Evolutionary conservation across 2,329 filamentous ascomycete species (phyloP).

Genomic region (Ceratocystiopsis sp.): DNA sequence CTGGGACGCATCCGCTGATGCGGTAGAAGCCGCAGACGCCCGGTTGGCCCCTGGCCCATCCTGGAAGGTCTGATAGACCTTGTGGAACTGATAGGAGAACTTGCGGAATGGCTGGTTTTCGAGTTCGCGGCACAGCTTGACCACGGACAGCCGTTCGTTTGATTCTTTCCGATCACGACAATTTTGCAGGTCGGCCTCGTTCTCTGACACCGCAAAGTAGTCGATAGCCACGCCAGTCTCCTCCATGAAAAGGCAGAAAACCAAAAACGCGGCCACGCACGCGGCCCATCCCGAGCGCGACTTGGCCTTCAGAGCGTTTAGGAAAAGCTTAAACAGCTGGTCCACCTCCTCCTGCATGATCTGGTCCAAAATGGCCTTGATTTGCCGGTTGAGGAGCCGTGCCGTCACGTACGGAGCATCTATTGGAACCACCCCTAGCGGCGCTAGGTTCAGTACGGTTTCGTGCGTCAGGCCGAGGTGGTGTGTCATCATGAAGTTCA

Average conservation of each 20-base stretch:
- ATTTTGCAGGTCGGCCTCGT: conserved; percentile 27
- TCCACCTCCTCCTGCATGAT: conserved; percentile 33
- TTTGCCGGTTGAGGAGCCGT: conserved; percentile 36
- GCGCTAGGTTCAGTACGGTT: conserved; percentile 24
- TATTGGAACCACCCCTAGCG: conserved; percentile 26
- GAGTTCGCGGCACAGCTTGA: conserved; percentile 30
- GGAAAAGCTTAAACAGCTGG: conserved; percentile 33
- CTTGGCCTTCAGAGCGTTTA: conserved; percentile 36
- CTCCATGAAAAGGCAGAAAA: conserved; percentile 43
- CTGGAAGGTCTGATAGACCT: conserved; percentile 38
- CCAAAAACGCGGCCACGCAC: conserved; percentile 37
- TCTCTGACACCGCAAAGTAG: conserved; percentile 31
- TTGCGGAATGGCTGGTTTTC: conserved; percentile 44
- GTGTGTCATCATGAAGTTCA: conserved; percentile 39
- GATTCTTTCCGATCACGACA: too few relatives aligned
- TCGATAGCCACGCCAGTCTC: conserved; percentile 35
- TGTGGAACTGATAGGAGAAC: conserved; percentile 42
- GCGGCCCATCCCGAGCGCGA: conserved; percentile 36
- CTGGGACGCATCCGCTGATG: conserved; percentile 13
- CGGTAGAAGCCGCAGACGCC: conserved; percentile 23
- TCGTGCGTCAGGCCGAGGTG: conserved; percentile 33
- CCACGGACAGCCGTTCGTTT: conserved; percentile 24
- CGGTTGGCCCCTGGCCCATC: too few relatives aligned
- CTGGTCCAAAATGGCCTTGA: conserved; percentile 40
- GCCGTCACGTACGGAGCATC: conserved; percentile 30